Percentiles rank a stretch among this genome's conserved stretches.
Evolutionary conservation across 2,329 filamentous ascomycete species (phyloP).

Genomic region (Colletotrichum salicis): DNA sequence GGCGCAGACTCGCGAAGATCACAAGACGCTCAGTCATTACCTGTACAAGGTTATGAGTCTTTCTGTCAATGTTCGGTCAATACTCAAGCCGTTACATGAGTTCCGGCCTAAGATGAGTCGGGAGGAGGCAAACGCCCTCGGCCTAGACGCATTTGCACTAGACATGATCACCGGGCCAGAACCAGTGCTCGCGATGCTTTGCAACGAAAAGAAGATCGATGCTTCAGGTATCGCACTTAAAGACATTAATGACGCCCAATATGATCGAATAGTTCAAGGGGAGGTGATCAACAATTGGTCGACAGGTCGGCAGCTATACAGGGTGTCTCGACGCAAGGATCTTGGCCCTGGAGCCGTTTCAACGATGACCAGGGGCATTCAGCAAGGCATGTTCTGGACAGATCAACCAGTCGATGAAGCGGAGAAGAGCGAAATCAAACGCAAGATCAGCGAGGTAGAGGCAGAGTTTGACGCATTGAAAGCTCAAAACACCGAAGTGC

Average conservation of each 20-base stretch:
- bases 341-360: conserved; percentile 81
- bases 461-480: conserved; percentile 55
- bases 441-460: conserved; percentile 58
- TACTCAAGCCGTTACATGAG: conserved; percentile 61
- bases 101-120: conserved; percentile 66
- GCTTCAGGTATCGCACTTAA: conserved; percentile 71
- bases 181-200: conserved; percentile 88
- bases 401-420: conserved; percentile 78
- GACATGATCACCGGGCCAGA: conserved; percentile 85
- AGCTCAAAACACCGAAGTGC: conserved; percentile 53
- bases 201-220: conserved; percentile 76
- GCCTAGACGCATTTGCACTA: conserved; percentile 83
- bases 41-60: conserved; percentile 73
- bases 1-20: conserved; percentile 79
- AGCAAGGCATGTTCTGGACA: conserved; percentile 76
- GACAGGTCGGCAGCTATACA: conserved; percentile 72
- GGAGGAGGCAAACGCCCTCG: conserved; percentile 66
- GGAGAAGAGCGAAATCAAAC: conserved; percentile 71
- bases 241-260: conserved; percentile 75
- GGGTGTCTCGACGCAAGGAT: conserved; percentile 77
- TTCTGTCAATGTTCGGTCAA: conserved; percentile 77
- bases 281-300: conserved; percentile 75
- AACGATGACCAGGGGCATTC: conserved; percentile 72
- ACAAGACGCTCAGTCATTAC: conserved; percentile 74
- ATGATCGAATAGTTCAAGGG: conserved; percentile 69